Evolutionary conservation across 2,329 filamentous ascomycete genomes (phyloP).

Genomic region (Fusarium coffeatum): DNA sequence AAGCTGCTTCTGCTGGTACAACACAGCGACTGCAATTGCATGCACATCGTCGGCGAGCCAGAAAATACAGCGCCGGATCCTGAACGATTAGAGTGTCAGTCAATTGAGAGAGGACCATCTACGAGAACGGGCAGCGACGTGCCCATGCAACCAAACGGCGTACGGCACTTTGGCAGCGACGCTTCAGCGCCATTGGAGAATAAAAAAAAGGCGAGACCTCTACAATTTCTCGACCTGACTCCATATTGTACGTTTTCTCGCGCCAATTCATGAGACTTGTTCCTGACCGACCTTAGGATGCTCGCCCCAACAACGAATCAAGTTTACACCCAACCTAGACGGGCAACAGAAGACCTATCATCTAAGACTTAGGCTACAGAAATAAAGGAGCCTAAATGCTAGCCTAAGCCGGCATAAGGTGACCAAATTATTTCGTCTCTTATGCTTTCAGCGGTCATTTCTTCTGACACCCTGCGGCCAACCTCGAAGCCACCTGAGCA

Average conservation of each 20-base stretch:
- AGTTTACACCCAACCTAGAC: background rate
- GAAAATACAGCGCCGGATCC: background rate
- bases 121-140: conserved; percentile 9
- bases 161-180: background rate
- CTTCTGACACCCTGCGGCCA: too few species aligned
- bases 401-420: too few species aligned
- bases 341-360: too few species aligned
- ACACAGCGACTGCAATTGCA: conserved; percentile 34
- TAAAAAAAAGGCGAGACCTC: conserved; percentile 2
- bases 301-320: background rate
- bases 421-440: too few species aligned
- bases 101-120: background rate
- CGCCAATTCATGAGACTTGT: background rate
- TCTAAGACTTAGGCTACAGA: too few species aligned
- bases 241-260: conserved; percentile 8
- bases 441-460: too few species aligned
- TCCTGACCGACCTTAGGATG: background rate
- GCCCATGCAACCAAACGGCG: conserved; percentile 13
- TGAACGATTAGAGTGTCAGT: conserved; percentile 9
- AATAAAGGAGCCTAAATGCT: too few species aligned
- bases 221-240: conserved; percentile 16
- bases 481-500: conserved; percentile 1
- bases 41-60: conserved; percentile 24
- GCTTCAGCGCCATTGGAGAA: background rate
- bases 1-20: conserved; percentile 31